A percentile compares a stretch with the other conserved stretches of the same genome.
Conservation (phyloP, 192 early-diverging fungal species). For the Dissophora globulifera region DNA sequence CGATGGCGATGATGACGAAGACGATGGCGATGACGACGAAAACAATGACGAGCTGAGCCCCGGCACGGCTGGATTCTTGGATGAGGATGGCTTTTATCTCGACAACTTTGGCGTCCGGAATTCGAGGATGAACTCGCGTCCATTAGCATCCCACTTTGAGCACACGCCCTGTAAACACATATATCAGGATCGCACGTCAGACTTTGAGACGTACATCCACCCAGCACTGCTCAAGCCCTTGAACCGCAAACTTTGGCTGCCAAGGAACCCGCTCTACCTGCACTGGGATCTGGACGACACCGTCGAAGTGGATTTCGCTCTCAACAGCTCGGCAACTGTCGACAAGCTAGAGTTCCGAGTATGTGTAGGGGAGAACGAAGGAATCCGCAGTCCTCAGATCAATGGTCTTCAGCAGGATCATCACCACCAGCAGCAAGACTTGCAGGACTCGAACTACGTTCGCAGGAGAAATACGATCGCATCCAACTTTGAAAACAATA, state of each 20-base stretch:
- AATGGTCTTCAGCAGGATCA: not conserved
- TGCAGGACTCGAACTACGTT: too few species aligned
- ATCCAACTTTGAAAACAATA: conserved; percentile 23
- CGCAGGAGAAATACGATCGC: conserved; percentile 14
- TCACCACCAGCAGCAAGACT: not conserved
- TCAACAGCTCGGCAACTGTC: conserved; percentile 23
- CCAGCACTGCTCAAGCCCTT: conserved; percentile 56
- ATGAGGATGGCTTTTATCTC: conserved; percentile 34
- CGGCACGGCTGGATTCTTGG: conserved; percentile 15
- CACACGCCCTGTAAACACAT: conserved; percentile 19
- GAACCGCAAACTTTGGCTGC: conserved; percentile 56
- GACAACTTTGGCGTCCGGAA: conserved; percentile 19
- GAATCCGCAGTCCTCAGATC: conserved; percentile 4
- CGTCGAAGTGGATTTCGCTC: conserved; percentile 50
- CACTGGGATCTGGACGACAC: conserved; percentile 56
- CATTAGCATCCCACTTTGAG: conserved; percentile 32
- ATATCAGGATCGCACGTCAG: conserved; percentile 54
- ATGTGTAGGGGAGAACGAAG: conserved; percentile 15
- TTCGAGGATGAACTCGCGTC: not conserved
- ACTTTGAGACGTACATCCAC: conserved; percentile 60
- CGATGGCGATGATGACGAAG: not conserved
- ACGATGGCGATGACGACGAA: not conserved
- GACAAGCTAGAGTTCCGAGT: conserved; percentile 24
- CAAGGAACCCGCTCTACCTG: conserved; percentile 50
- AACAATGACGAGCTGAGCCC: too few species aligned